Percentiles rank a stretch among this genome's conserved stretches.
These are phyloP conservation scores for Cercospora citrullina DNA, from an alignment of 2,329 filamentous ascomycete species.

Conservation along the genomic window DNA sequence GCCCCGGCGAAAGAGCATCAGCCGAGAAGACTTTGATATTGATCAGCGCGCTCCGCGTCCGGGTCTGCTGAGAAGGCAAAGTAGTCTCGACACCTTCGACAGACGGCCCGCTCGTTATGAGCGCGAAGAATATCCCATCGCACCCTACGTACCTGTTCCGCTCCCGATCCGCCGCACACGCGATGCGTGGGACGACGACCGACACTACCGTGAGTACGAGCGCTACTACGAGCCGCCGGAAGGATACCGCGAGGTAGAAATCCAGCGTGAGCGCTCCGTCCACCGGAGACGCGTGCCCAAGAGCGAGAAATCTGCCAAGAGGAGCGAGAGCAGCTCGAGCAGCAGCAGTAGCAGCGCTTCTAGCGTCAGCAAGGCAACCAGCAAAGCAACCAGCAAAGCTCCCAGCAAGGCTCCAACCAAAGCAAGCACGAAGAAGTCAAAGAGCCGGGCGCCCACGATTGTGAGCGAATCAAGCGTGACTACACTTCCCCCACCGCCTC, in stretches of 20 bases:
- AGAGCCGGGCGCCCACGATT: slow-evolving; percentile 23
- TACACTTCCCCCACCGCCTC: slow-evolving; percentile 15
- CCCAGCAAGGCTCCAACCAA: slow-evolving; percentile 16
- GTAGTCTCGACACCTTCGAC: slow-evolving; percentile 88
- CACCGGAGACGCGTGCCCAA: slow-evolving; percentile 32
- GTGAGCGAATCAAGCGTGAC: slow-evolving; percentile 29
- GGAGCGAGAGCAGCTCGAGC: slow-evolving; percentile 20
- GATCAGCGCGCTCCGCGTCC: slow-evolving; percentile 59
- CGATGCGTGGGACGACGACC: slow-evolving; percentile 67
- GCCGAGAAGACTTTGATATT: slow-evolving; percentile 54
- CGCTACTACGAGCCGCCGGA: slow-evolving; percentile 41
- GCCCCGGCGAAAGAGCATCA: slow-evolving; percentile 55
- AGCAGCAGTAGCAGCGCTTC: slow-evolving; percentile 30
- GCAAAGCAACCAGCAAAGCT: slow-evolving; percentile 13
- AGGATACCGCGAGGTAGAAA: slow-evolving; percentile 53
- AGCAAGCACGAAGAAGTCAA: slow-evolving; percentile 25
- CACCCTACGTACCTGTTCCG: slow-evolving; percentile 67
- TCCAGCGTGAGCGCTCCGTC: slow-evolving; percentile 48
- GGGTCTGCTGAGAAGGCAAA: slow-evolving; percentile 73
- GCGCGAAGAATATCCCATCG: slow-evolving; percentile 64
- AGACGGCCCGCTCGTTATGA: slow-evolving; percentile 64
- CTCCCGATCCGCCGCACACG: slow-evolving; percentile 58
- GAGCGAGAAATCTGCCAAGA: slow-evolving; percentile 24
- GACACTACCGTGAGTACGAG: slow-evolving; percentile 40
- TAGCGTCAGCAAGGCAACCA: slow-evolving; percentile 23